Conservation (phyloP, 352 stramenopile species). For the Phytophthora cryptogea region DNA sequence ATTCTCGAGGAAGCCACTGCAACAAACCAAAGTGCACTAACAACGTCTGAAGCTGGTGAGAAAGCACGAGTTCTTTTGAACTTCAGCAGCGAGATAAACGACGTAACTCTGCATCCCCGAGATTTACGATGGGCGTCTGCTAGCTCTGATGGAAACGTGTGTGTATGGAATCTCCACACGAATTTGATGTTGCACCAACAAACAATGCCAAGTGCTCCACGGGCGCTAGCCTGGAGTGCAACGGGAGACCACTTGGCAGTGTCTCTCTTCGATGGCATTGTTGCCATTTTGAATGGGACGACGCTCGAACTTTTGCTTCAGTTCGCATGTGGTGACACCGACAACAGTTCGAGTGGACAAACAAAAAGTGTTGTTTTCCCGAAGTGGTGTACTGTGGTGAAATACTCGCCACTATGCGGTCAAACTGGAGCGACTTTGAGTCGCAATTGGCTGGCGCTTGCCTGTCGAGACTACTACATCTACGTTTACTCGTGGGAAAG, state of each 20-base stretch:
- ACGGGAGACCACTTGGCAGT: constrained; percentile 42
- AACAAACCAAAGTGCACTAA: background rate
- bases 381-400: constrained; percentile 60
- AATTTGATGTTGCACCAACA: constrained; percentile 32
- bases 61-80: constrained; percentile 29
- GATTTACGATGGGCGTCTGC: constrained; percentile 48
- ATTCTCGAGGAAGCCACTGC: constrained; percentile 14
- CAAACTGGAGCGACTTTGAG: constrained; percentile 5
- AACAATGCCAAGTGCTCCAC: constrained; percentile 18
- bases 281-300: constrained; percentile 45
- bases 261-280: constrained; percentile 42
- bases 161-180: constrained; percentile 49
- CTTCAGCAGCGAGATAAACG: constrained; percentile 30
- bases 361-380: constrained; percentile 13
- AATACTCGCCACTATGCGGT: constrained; percentile 43
- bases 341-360: constrained; percentile 11
- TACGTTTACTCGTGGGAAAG: constrained; percentile 65
- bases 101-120: constrained; percentile 45
- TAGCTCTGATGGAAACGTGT: constrained; percentile 38
- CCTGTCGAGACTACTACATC: constrained; percentile 73
- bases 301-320: constrained; percentile 26
- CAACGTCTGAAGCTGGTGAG: constrained; percentile 3
- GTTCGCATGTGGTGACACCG: constrained; percentile 25
- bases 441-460: constrained; percentile 42
- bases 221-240: constrained; percentile 50